These are phyloP conservation scores for Suillus spraguei DNA, from an alignment of 768 basidiomycete genomes.

Conservation along the genomic window DNA sequence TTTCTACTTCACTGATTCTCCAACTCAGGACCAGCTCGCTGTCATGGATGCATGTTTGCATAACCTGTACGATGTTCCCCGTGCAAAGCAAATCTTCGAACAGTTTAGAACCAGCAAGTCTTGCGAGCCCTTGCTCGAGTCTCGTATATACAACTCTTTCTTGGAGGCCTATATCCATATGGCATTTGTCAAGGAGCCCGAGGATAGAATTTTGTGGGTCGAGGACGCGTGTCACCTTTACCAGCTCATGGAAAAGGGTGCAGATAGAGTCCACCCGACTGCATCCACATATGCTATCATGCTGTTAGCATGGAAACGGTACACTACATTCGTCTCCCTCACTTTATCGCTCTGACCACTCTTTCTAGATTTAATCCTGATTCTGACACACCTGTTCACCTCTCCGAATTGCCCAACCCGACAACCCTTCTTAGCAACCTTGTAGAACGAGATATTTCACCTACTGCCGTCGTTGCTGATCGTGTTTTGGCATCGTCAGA, in stretches of 20 bases:
- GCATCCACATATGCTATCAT: slow-evolving; percentile 68
- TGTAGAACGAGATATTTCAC: slow-evolving; percentile 49
- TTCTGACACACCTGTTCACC: slow-evolving; percentile 23
- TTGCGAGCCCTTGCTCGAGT: slow-evolving; percentile 48
- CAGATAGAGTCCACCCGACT: slow-evolving; percentile 52
- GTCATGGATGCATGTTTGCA: slow-evolving; percentile 86
- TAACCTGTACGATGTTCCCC: slow-evolving; percentile 71
- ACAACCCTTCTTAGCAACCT: slow-evolving; percentile 46
- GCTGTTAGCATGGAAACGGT: slow-evolving; percentile 62
- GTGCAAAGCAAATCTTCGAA: slow-evolving; percentile 76
- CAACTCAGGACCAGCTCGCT: slow-evolving; percentile 67
- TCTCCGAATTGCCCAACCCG: slow-evolving; percentile 18
- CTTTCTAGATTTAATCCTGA: slow-evolving; percentile 42
- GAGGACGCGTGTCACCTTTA: slow-evolving; percentile 65
- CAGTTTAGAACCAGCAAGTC: slow-evolving; percentile 49
- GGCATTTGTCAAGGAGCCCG: slow-evolving; percentile 49
- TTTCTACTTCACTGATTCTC: slow-evolving; percentile 64
- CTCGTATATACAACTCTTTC: slow-evolving; percentile 63
- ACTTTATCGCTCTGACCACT: slow-evolving; percentile 16
- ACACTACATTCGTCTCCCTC: slow-evolving; percentile 21
- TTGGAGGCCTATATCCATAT: slow-evolving; percentile 65
- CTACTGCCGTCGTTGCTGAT: slow-evolving; percentile 57
- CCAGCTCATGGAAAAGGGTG: slow-evolving; percentile 50
- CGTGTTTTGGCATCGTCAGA: slow-evolving; percentile 56
- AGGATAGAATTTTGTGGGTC: slow-evolving; percentile 56